Conservation (phyloP, 2,329 filamentous ascomycete species). For the Aureobasidium sp. region DNA sequence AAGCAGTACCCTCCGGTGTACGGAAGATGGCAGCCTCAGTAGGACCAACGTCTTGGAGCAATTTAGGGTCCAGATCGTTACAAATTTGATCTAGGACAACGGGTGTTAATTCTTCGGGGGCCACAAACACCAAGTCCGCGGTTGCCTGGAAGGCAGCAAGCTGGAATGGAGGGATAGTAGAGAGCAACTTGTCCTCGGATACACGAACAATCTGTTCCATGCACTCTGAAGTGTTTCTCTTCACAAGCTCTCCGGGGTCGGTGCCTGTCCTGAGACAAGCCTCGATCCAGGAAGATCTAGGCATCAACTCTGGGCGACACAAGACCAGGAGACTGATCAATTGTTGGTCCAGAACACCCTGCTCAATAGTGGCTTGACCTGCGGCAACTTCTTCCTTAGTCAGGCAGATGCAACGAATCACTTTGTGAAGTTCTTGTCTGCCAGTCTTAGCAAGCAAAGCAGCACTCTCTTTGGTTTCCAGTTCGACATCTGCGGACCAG, state of each 20-base stretch:
- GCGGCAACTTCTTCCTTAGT: conserved; percentile 42
- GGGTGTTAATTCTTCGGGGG: conserved; percentile 71
- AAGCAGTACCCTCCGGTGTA: conserved; percentile 78
- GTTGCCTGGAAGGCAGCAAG: conserved; percentile 73
- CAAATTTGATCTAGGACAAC: conserved; percentile 66
- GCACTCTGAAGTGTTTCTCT: conserved; percentile 53
- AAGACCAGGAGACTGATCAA: conserved; percentile 71
- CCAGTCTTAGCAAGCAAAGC: conserved; percentile 58
- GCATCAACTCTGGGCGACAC: conserved; percentile 67
- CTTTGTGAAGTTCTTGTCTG: conserved; percentile 53
- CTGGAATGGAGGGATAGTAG: conserved; percentile 43
- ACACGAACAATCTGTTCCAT: conserved; percentile 56
- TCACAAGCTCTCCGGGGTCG: conserved; percentile 73
- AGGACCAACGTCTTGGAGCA: conserved; percentile 66
- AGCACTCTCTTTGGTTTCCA: conserved; percentile 69
- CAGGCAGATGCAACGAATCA: conserved; percentile 56
- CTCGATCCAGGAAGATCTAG: conserved; percentile 79
- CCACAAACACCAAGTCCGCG: conserved; percentile 87
- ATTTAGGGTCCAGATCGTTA: conserved; percentile 61
- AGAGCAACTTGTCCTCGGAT: conserved; percentile 27
- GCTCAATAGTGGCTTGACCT: conserved; percentile 35
- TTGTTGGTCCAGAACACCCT: conserved; percentile 54
- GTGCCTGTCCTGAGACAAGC: conserved; percentile 69
- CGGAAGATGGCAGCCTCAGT: conserved; percentile 89
- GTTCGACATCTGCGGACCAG: conserved; percentile 61